A percentile compares a stretch with the other conserved stretches of the same genome.
These are phyloP conservation scores for Ilyonectria sp. DNA, from an alignment of 2,329 filamentous ascomycete species.

Conservation along the genomic window DNA sequence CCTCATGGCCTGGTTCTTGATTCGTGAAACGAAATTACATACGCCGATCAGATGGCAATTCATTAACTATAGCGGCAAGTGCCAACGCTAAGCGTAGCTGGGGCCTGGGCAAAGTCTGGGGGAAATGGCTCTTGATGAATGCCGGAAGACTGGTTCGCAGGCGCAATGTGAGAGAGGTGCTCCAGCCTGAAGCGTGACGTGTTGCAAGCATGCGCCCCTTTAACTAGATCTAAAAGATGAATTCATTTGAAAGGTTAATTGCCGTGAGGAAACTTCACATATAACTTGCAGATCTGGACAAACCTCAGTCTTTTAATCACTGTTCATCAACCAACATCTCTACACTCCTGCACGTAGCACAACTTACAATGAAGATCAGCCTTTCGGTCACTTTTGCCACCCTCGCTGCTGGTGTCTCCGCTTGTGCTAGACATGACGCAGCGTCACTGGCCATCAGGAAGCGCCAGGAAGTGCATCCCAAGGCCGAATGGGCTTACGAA, in stretches of 20 bases:
- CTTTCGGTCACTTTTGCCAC: not conserved
- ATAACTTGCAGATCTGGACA: not conserved
- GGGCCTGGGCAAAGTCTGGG: not conserved
- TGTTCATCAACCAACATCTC: not conserved
- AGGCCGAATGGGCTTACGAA: slow-evolving; percentile 39
- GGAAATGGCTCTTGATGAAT: not conserved
- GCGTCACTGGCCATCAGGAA: not conserved
- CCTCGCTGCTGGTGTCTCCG: not conserved
- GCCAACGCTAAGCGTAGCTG: not conserved
- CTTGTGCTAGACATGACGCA: slow-evolving; percentile 6
- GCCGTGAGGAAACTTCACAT: not conserved
- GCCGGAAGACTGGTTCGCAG: not conserved
- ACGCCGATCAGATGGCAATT: not conserved
- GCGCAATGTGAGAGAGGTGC: not conserved
- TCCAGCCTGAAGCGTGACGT: not conserved
- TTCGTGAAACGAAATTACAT: not conserved
- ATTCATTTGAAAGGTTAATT: not conserved
- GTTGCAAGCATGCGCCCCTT: not conserved
- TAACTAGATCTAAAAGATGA: not conserved
- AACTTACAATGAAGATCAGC: slow-evolving; percentile 3
- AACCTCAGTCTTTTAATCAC: not conserved
- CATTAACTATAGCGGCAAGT: not conserved
- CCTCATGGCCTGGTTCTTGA: not conserved
- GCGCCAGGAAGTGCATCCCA: not conserved
- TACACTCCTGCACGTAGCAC: not conserved